A percentile compares a stretch with the other conserved stretches of the same genome.
Conservation (phyloP, 2,329 filamentous ascomycete genomes). For the Cladosporium austrohemisphaericum region DNA sequence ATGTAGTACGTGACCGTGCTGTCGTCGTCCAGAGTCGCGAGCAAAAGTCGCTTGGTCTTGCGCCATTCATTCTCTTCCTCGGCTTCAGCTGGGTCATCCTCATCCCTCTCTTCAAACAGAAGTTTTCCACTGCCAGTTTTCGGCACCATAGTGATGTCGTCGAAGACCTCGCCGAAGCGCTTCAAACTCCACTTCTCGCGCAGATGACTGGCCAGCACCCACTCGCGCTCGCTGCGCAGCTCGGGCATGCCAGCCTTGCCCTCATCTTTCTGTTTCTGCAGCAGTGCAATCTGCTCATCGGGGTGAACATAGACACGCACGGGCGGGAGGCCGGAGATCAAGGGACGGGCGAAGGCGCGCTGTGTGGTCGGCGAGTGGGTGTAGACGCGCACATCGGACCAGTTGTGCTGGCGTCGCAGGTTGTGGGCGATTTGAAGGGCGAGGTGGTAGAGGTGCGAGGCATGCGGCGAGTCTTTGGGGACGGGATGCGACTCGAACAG, state of each 20-base stretch:
- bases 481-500: constrained; percentile 14
- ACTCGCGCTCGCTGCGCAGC: constrained; percentile 56
- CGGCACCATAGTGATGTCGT: constrained; percentile 48
- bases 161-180: constrained; percentile 66
- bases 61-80: constrained; percentile 40
- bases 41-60: constrained; percentile 62
- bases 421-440: constrained; percentile 64
- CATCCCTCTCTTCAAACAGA: constrained; percentile 24
- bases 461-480: constrained; percentile 15
- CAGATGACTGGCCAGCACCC: constrained; percentile 71
- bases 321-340: constrained; percentile 71
- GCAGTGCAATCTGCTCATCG: constrained; percentile 72
- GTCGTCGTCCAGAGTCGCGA: constrained; percentile 73
- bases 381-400: constrained; percentile 60
- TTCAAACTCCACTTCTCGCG: constrained; percentile 68
- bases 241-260: constrained; percentile 32
- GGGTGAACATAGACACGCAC: constrained; percentile 73
- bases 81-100: constrained; percentile 21
- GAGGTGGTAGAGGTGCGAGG: constrained; percentile 43
- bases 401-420: constrained; percentile 71
- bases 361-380: constrained; percentile 24
- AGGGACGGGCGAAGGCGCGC: constrained; percentile 51
- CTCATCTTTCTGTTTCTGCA: constrained; percentile 51
- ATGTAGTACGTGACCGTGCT: constrained; percentile 83
- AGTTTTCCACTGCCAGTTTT: constrained; percentile 26